Conservation (phyloP, 805 yeast species). For the Candida ipomoeae region DNA sequence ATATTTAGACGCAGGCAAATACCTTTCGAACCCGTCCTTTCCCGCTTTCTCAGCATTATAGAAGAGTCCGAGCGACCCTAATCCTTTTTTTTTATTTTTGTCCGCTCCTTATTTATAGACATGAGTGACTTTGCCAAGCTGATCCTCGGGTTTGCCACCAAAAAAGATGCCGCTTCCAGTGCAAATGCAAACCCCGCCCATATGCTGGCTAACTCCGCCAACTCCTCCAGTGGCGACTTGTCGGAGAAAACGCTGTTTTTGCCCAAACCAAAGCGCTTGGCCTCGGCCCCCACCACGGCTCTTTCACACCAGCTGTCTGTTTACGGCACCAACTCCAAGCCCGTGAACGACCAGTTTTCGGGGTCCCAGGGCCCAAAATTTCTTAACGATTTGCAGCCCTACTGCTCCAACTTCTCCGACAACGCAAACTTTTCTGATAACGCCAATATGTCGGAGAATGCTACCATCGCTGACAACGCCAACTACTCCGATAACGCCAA, state of each 20-base stretch:
- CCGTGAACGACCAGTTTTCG: not conserved
- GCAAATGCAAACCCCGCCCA: not conserved
- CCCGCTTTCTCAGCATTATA: not conserved
- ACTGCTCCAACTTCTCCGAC: constrained; percentile 16
- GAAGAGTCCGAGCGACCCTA: not conserved
- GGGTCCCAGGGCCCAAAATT: constrained; percentile 4
- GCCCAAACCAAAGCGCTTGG: constrained; percentile 40
- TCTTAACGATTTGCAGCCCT: constrained; percentile 18
- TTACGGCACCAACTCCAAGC: constrained; percentile 55
- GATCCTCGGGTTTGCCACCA: constrained; percentile 39
- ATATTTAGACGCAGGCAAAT: too few species aligned
- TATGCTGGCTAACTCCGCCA: constrained; percentile 2
- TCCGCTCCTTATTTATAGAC: not conserved
- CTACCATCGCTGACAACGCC: too few species aligned
- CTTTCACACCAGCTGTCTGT: constrained; percentile 58
- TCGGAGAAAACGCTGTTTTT: constrained; percentile 18
- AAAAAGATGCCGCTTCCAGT: constrained; percentile 19
- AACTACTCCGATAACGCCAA: not conserved
- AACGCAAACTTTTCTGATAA: not conserved
- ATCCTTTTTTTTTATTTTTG: not conserved
- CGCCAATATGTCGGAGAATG: not conserved
- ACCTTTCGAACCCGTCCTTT: too few species aligned
- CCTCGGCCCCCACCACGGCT: constrained; percentile 64
- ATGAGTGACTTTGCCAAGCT: constrained; percentile 47
- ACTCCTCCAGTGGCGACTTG: not conserved